These are phyloP conservation scores for Scedosporium minutisporum DNA, from an alignment of 2,329 filamentous ascomycete species.

Conservation along the genomic window DNA sequence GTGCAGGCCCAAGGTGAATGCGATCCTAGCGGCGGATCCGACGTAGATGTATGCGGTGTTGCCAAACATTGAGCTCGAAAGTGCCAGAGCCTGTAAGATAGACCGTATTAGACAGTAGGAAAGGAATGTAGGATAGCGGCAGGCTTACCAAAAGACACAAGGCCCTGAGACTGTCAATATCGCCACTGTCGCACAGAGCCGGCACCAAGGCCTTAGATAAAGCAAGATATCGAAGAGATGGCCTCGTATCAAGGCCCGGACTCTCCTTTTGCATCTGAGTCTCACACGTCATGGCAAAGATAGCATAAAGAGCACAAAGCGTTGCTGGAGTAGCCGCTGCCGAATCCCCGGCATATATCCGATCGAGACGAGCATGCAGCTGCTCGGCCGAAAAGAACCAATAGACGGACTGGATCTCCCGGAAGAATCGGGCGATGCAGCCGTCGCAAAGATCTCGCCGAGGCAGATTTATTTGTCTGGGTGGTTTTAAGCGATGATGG, in stretches of 20 bases:
- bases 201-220: constrained; percentile 16
- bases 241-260: background rate
- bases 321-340: constrained; percentile 14
- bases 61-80: constrained; percentile 15
- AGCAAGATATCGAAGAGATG: constrained; percentile 13
- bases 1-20: constrained; percentile 16
- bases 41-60: constrained; percentile 18
- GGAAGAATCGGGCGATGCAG: constrained; percentile 18
- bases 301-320: constrained; percentile 17
- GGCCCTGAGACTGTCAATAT: constrained; percentile 16
- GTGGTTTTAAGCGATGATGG: background rate
- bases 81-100: constrained; percentile 11
- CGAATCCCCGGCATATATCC: constrained; percentile 16
- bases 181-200: constrained; percentile 16
- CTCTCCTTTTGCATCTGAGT: constrained; percentile 14
- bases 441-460: constrained; percentile 17
- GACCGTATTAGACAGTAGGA: background rate
- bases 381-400: constrained; percentile 18
- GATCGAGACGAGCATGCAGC: constrained; percentile 15
- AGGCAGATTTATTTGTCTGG: constrained; percentile 15
- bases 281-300: constrained; percentile 17
- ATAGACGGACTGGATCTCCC: constrained; percentile 18
- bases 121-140: background rate
- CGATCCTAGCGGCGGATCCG: constrained; percentile 16
- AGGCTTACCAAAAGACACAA: constrained; percentile 16